Percentiles rank a stretch among this genome's conserved stretches.
Conservation (phyloP, 129 eudicot species). For the Tagetes erecta region DNA sequence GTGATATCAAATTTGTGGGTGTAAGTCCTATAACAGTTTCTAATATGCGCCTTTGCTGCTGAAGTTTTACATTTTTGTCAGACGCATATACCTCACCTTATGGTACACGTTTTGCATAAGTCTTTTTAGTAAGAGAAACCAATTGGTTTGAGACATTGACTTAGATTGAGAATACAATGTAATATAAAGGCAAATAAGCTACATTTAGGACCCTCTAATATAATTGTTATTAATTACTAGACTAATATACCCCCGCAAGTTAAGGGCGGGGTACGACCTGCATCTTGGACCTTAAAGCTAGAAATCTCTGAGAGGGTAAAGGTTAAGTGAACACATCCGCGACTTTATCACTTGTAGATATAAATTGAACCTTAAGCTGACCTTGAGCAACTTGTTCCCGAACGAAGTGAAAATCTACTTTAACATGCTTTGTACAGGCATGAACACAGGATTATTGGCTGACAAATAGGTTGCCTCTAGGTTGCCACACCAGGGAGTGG, state of each 20-base stretch:
- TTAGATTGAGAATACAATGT: too few species aligned
- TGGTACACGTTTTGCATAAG: too few species aligned
- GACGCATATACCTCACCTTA: too few species aligned
- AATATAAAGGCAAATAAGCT: too few species aligned
- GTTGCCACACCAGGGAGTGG: not conserved
- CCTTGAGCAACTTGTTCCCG: not conserved
- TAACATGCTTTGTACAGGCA: not conserved
- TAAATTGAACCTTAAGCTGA: not conserved
- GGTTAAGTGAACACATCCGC: not conserved
- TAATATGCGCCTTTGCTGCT: too few species aligned
- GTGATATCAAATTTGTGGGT: too few species aligned
- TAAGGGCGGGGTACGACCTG: too few species aligned
- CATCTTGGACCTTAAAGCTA: not conserved
- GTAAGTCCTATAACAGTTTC: too few species aligned
- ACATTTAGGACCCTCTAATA: not conserved
- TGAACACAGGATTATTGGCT: not conserved
- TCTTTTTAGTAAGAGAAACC: too few species aligned
- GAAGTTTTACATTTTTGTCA: too few species aligned
- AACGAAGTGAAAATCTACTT: too few species aligned
- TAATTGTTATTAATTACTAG: not conserved
- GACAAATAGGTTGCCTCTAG: not conserved
- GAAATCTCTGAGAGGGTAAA: not conserved
- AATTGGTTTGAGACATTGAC: too few species aligned
- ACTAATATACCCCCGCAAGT: conserved; percentile 4
- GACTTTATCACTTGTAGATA: not conserved